These are phyloP conservation scores for Nyssa sinensis DNA, from an alignment of 148 eudicot species.

Conservation along the genomic window DNA sequence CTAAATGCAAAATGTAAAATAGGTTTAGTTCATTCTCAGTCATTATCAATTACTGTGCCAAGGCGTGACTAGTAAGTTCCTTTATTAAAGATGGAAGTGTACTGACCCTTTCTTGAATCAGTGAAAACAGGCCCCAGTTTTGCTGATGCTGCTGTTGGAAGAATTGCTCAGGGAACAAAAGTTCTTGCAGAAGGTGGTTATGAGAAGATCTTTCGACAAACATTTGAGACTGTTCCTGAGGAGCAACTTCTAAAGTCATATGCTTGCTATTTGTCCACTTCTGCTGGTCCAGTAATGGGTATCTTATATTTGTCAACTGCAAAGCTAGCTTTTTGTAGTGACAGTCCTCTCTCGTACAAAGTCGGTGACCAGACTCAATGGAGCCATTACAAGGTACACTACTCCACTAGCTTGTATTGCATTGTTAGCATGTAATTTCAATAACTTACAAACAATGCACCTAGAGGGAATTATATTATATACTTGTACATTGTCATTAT, in stretches of 20 bases:
- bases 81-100: not conserved
- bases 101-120: conserved; percentile 20
- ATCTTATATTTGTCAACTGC: conserved; percentile 63
- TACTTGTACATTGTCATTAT: not conserved
- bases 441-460: not conserved
- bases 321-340: conserved; percentile 87
- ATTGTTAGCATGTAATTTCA: not conserved
- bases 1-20: not conserved
- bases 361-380: conserved; percentile 60
- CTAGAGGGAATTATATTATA: not conserved
- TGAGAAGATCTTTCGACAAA: conserved; percentile 77
- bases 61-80: not conserved
- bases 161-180: conserved; percentile 83
- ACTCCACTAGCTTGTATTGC: not conserved
- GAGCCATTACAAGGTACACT: conserved; percentile 82
- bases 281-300: conserved; percentile 96
- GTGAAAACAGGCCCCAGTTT: conserved; percentile 91
- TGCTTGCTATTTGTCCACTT: conserved; percentile 91
- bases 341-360: conserved; percentile 80
- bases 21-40: not conserved
- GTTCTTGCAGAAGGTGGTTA: conserved; percentile 91
- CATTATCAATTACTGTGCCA: not conserved
- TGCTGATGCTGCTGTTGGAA: conserved; percentile 86
- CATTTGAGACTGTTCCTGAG: conserved; percentile 76
- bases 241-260: conserved; percentile 72